phyloP scores from a whole-genome alignment of 352 stramenopile species.

The Phytophthora hybrid region DNA sequence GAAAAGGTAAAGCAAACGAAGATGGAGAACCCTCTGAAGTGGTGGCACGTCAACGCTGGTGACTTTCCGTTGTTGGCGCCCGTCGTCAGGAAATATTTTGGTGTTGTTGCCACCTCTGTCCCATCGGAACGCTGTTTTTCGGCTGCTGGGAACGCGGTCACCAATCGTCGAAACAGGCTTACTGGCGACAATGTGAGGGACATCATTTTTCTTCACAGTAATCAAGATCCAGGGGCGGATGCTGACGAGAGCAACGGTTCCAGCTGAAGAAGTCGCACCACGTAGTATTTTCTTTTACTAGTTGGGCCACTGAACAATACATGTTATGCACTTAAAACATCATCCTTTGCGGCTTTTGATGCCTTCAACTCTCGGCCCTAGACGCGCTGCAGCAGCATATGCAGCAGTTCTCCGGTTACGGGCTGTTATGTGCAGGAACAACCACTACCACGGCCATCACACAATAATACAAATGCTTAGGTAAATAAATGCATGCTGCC shows the following conservation, averaged over 20 bases:
- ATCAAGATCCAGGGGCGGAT: neutral
- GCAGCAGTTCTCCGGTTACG: too few relatives aligned
- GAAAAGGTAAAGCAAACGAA: conserved; percentile 14
- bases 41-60: conserved; percentile 11
- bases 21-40: conserved; percentile 13
- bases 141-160: conserved; percentile 17
- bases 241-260: too few relatives aligned
- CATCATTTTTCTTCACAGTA: conserved; percentile 21
- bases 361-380: too few relatives aligned
- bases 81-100: conserved; percentile 20
- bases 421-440: too few relatives aligned
- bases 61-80: conserved; percentile 16
- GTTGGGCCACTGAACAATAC: too few relatives aligned
- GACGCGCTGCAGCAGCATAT: too few relatives aligned
- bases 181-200: conserved; percentile 16
- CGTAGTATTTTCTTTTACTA: too few relatives aligned
- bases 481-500: conserved; percentile 45
- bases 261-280: too few relatives aligned
- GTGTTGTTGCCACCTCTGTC: conserved; percentile 19
- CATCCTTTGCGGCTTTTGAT: too few relatives aligned
- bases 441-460: too few relatives aligned
- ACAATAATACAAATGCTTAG: too few relatives aligned
- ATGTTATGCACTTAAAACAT: too few relatives aligned
- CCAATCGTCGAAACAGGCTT: conserved; percentile 6
- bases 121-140: conserved; percentile 25